Evolutionary conservation across 1,284 basidiomycete genomes (phyloP).

Genomic region (Inonotus obliquus): DNA sequence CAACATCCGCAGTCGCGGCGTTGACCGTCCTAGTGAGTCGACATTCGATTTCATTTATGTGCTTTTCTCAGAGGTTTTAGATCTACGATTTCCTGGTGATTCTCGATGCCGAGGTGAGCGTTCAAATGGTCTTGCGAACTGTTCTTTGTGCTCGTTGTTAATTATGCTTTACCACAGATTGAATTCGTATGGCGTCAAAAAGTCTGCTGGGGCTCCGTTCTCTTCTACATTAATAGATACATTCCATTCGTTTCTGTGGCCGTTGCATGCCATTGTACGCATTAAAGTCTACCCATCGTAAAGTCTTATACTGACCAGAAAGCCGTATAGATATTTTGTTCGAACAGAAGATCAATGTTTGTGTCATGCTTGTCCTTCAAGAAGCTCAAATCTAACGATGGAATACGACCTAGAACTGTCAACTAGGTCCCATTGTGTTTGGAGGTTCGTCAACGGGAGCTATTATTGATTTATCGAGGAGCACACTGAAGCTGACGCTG

Average conservation of each 20-base stretch:
- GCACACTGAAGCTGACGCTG: neutral
- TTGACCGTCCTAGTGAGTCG: conserved; percentile 60
- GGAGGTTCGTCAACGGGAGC: neutral
- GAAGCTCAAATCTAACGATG: neutral
- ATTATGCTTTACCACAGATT: conserved; percentile 49
- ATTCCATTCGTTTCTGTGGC: neutral
- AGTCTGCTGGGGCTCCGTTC: conserved; percentile 18
- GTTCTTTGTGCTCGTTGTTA: neutral
- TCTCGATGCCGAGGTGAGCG: neutral
- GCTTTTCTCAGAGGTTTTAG: conserved; percentile 23
- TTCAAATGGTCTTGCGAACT: neutral
- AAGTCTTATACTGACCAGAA: neutral
- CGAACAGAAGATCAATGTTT: neutral
- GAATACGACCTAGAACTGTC: neutral
- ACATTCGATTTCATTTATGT: conserved; percentile 15
- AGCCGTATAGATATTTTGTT: neutral
- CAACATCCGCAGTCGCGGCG: conserved; percentile 62
- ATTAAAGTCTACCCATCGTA: neutral
- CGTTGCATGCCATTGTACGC: neutral
- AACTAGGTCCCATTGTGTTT: neutral
- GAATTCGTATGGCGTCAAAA: conserved; percentile 42
- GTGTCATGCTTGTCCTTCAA: neutral
- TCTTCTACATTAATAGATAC: conserved; percentile 3
- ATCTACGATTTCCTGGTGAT: neutral
- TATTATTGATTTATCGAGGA: neutral